Evolutionary conservation across 768 basidiomycete genomes (phyloP).

Genomic region (Leucogyrophana mollusca): DNA sequence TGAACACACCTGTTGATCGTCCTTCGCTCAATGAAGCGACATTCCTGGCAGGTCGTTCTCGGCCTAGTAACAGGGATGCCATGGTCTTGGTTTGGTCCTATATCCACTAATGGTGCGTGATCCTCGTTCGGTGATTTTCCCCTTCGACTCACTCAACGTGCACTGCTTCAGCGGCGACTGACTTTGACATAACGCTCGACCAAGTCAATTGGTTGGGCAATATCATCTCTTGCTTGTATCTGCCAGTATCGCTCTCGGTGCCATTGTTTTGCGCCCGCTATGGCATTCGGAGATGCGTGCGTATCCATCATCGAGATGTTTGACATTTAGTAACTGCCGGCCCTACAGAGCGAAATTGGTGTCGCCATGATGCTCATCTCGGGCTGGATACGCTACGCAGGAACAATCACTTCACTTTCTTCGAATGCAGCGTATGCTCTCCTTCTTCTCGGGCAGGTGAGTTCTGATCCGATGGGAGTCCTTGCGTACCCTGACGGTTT

Average conservation of each 20-base stretch:
- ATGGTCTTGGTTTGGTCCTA: slow-evolving; percentile 86
- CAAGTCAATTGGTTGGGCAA: slow-evolving; percentile 84
- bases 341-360: slow-evolving; percentile 61
- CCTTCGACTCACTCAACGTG: not conserved
- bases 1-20: not conserved
- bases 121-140: not conserved
- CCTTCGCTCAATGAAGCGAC: not conserved
- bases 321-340: not conserved
- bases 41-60: slow-evolving; percentile 48
- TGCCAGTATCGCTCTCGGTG: slow-evolving; percentile 59
- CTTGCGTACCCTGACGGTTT: not conserved
- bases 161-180: slow-evolving; percentile 45
- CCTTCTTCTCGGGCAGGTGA: slow-evolving; percentile 69
- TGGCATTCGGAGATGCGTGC: slow-evolving; percentile 62
- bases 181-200: slow-evolving; percentile 68
- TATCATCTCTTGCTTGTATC: slow-evolving; percentile 56
- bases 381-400: slow-evolving; percentile 77
- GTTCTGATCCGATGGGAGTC: slow-evolving; percentile 2
- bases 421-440: slow-evolving; percentile 57
- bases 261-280: slow-evolving; percentile 58
- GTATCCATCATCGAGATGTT: slow-evolving; percentile 21
- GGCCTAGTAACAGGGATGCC: slow-evolving; percentile 64
- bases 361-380: slow-evolving; percentile 53
- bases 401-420: slow-evolving; percentile 55
- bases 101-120: slow-evolving; percentile 60